phyloP scores from a whole-genome alignment of 2,329 filamentous ascomycete species.

The Amauroascus verrucosus region DNA sequence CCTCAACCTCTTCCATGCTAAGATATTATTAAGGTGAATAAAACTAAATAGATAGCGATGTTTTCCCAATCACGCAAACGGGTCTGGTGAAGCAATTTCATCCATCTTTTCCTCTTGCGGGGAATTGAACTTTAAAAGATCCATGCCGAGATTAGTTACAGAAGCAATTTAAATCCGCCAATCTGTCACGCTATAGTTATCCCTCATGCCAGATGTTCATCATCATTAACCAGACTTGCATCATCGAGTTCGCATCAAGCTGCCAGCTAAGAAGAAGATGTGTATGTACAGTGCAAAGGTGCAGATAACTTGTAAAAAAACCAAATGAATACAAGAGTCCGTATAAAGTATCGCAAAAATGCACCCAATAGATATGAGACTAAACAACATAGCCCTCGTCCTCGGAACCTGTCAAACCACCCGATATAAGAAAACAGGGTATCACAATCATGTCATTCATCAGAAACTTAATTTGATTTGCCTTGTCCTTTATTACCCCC shows the following conservation, averaged over 20 bases:
- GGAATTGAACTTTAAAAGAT: neutral
- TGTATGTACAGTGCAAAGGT: conserved; percentile 1
- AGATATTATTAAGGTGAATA: no score
- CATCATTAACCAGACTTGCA: neutral
- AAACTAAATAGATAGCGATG: no score
- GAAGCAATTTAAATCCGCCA: no score
- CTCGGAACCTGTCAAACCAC: neutral
- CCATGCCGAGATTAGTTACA: neutral
- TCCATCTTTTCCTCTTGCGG: neutral
- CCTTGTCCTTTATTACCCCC: neutral
- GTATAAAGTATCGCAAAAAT: neutral
- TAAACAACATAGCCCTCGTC: neutral
- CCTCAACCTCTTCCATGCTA: no score
- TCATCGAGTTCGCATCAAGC: neutral
- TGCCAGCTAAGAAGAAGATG: neutral
- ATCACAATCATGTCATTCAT: conserved; percentile 8
- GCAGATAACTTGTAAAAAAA: neutral
- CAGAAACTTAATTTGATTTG: neutral
- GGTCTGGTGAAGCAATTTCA: no score
- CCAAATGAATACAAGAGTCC: neutral
- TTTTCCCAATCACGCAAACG: no score
- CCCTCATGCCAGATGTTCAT: neutral
- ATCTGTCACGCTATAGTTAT: no score
- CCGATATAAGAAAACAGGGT: conserved; percentile 4
- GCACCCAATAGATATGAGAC: neutral